Evolutionary conservation across 75 land plant genomes (phyloP).

Genomic region (Adiantum capillusveneris): DNA sequence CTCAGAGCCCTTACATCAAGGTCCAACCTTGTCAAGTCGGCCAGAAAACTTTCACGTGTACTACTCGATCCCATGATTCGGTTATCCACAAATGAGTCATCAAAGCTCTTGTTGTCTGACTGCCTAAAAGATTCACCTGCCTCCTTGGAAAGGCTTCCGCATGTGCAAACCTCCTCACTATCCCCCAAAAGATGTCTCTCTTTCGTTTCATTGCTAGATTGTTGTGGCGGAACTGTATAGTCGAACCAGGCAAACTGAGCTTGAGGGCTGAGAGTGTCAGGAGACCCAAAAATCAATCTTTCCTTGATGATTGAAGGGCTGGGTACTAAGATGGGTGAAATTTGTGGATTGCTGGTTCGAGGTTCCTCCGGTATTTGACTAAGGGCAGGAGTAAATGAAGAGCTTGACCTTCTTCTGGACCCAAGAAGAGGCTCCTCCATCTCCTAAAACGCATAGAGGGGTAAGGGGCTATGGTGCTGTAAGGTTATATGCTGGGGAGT

Average conservation of each 20-base stretch:
- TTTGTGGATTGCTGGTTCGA: background rate
- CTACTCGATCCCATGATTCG: background rate
- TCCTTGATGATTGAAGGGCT: background rate
- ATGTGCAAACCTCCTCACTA: background rate
- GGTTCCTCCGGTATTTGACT: background rate
- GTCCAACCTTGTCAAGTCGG: background rate
- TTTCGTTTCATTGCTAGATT: background rate
- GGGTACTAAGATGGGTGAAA: background rate
- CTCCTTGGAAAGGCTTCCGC: background rate
- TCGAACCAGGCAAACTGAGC: background rate
- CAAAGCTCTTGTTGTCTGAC: background rate
- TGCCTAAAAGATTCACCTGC: background rate
- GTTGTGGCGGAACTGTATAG: background rate
- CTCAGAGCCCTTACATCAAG: background rate
- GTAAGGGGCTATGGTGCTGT: too few species aligned
- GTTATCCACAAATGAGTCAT: background rate
- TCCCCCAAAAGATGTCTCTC: background rate
- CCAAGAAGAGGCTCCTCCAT: conserved; percentile 6
- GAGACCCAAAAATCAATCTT: background rate
- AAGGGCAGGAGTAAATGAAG: background rate
- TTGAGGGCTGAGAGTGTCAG: background rate
- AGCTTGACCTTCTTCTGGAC: background rate
- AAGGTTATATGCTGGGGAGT: too few species aligned
- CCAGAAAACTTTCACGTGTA: background rate
- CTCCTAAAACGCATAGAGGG: background rate